Base-by-base conservation (phyloP, 2,329 filamentous ascomycete species). In the Aspergillus unguis region DNA sequence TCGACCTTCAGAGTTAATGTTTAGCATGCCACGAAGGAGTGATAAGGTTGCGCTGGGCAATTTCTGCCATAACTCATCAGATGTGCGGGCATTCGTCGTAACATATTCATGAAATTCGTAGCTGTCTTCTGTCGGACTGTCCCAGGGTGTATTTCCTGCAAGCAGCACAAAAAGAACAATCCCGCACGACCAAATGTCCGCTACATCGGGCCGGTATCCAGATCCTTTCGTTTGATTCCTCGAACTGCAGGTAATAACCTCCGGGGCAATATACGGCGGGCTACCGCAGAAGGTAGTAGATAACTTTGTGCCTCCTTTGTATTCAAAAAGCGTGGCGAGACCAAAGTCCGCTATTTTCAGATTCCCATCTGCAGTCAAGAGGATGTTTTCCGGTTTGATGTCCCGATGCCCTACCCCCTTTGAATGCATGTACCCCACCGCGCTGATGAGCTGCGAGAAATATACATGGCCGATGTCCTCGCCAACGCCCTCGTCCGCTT, bases 271-370 rank as follows among this genome's bases (percentile, higher is more conserved):
- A 65, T 99, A 99, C 0, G 94, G 94, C 23, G 94, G 94, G 63
- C 91, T 96, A 5, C 94, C 94, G 67, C 94, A 99, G 60, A 97
- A 87, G 2, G 92, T 96, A 10, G 85, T 85, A 67, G 90, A 95
- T 56, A 85, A 76, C 71, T 96, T 95, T 58, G 84, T 82, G 63
- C 86, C 82, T 7, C 91, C 91, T 63, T 92, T 89, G 73, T 95
- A 91, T 71, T 92, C 85, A 66, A 96, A 99, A 71, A 97, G 82
- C 26, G 91, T 94, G 5, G 95, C 92, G 71, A 99, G 85, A 36
- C 94, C 94, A 76, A 99, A 99, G 70, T 99, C 94, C 9, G 94
- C 94, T 50, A 99, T 83, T 73, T 99, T 99, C 59, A 99, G 75
- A 67, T 91, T 87, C 5, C 94, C 94, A 59, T 87, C 84, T 0